Conservation (phyloP, 495 filamentous ascomycete genomes). For the Talaromyces adpressus region DNA sequence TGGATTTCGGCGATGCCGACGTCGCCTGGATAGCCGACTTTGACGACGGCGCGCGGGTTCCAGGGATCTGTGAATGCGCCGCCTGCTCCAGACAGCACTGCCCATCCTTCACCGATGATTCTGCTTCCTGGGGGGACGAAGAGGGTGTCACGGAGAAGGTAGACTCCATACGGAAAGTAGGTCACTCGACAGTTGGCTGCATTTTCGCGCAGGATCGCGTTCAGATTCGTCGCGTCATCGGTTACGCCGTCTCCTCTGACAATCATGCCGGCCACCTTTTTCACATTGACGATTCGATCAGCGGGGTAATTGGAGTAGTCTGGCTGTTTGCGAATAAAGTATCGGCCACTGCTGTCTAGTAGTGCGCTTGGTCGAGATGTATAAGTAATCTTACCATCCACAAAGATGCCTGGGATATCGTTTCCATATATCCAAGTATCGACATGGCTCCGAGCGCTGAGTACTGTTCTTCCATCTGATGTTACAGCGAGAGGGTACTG, state of each 20-base stretch:
- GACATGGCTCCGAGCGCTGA: constrained; percentile 38
- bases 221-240: constrained; percentile 23
- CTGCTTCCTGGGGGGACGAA: constrained; percentile 38
- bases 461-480: constrained; percentile 26
- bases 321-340: constrained; percentile 49
- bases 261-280: constrained; percentile 16
- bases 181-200: constrained; percentile 31
- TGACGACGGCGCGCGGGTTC: constrained; percentile 45
- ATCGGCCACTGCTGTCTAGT: constrained; percentile 30
- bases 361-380: constrained; percentile 31
- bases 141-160: constrained; percentile 46
- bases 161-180: constrained; percentile 52
- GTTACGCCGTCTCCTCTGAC: constrained; percentile 15
- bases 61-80: constrained; percentile 38
- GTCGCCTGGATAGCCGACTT: constrained; percentile 43
- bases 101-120: constrained; percentile 43
- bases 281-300: constrained; percentile 31
- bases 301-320: constrained; percentile 35
- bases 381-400: constrained; percentile 23
- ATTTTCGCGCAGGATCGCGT: constrained; percentile 35
- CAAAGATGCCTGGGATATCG: constrained; percentile 24
- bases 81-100: constrained; percentile 37
- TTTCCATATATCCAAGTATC: constrained; percentile 39
- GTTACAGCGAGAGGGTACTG: constrained; percentile 25
- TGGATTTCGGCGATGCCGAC: constrained; percentile 45